A percentile compares a stretch with the other conserved stretches of the same genome.
These are phyloP conservation scores for Blastomyces gilchristii DNA, from an alignment of 2,329 filamentous ascomycete genomes.

Conservation along the genomic window DNA sequence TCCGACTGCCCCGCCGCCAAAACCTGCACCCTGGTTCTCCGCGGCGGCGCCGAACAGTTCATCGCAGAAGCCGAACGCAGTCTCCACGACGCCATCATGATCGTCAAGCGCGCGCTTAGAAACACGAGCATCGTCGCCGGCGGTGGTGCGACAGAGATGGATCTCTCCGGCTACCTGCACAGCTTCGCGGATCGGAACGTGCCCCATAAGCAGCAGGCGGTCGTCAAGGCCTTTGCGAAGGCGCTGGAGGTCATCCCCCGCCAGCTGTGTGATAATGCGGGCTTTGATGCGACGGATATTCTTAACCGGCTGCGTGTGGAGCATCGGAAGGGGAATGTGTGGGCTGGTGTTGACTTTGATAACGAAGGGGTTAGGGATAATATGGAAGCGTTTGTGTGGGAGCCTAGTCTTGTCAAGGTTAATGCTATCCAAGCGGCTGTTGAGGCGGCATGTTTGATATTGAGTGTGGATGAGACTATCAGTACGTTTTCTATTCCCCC, in stretches of 20 bases:
- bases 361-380: constrained; percentile 90
- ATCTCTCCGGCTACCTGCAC: constrained; percentile 87
- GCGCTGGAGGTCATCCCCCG: constrained; percentile 92
- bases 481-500: constrained; percentile 40
- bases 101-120: constrained; percentile 94
- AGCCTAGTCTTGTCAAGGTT: constrained; percentile 89
- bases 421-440: constrained; percentile 95
- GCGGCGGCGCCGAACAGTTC: constrained; percentile 96
- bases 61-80: constrained; percentile 97
- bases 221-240: constrained; percentile 97
- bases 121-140: constrained; percentile 92
- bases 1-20: constrained; percentile 90
- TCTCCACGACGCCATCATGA: constrained; percentile 98
- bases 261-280: constrained; percentile 96
- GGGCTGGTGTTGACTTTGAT: constrained; percentile 92
- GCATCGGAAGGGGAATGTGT: constrained; percentile 83
- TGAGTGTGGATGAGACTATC: constrained; percentile 97
- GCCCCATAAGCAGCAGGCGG: constrained; percentile 86
- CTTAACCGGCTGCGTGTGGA: constrained; percentile 92
- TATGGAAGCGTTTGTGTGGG: constrained; percentile 94
- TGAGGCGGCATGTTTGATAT: constrained; percentile 87
- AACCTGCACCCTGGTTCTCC: constrained; percentile 90
- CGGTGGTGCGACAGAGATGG: constrained; percentile 93
- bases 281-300: constrained; percentile 96
- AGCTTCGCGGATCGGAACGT: constrained; percentile 86